Conservation (phyloP, 1,284 basidiomycete species). For the Hymenochaete sp. region DNA sequence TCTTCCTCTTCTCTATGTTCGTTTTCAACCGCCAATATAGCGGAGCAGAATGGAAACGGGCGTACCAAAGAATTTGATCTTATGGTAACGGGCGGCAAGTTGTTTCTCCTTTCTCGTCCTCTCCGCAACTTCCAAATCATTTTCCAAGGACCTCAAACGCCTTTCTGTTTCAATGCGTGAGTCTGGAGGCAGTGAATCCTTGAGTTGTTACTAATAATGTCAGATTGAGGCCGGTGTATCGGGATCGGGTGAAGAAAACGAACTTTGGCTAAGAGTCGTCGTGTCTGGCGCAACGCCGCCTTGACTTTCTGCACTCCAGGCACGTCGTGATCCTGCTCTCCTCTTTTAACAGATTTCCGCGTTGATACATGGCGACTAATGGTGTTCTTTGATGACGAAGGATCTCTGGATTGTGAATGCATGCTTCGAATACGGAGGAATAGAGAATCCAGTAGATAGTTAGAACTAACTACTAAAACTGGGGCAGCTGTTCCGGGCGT, state of each 20-base stretch:
- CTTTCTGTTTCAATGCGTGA: constrained; percentile 72
- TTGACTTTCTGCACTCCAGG: constrained; percentile 77
- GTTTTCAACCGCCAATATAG: too few relatives aligned
- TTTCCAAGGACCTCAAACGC: constrained; percentile 63
- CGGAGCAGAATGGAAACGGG: constrained; percentile 9
- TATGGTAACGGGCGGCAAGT: constrained; percentile 72
- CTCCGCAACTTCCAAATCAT: constrained; percentile 61
- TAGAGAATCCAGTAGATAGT: too few relatives aligned
- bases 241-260: constrained; percentile 13
- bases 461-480: too few relatives aligned
- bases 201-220: constrained; percentile 2
- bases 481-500: background rate
- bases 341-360: too few relatives aligned
- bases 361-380: background rate
- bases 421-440: background rate
- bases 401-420: background rate
- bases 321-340: too few relatives aligned
- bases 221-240: background rate
- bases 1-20: constrained; percentile 84
- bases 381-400: background rate
- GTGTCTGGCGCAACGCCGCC: constrained; percentile 67
- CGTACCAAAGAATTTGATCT: constrained; percentile 83
- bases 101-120: constrained; percentile 56
- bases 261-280: constrained; percentile 70
- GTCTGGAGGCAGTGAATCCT: constrained; percentile 74